These are phyloP conservation scores for Amanita inopinata DNA, from an alignment of 768 basidiomycete genomes.

Conservation along the genomic window DNA sequence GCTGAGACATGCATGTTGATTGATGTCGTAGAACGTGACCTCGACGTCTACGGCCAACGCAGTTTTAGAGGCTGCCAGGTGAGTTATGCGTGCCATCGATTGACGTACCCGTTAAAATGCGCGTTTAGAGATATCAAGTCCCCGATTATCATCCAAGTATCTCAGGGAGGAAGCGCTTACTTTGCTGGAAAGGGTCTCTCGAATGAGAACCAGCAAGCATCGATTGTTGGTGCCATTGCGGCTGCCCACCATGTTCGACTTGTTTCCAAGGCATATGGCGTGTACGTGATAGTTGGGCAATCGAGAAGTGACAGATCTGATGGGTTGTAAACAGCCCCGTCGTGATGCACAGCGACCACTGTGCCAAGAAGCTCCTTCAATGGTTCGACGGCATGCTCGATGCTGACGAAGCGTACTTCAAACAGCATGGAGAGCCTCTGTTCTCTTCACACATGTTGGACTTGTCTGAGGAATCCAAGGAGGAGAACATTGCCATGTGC, in stretches of 20 bases:
- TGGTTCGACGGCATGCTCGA: conserved; percentile 99
- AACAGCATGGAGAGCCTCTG: conserved; percentile 75
- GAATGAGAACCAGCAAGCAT: conserved; percentile 94
- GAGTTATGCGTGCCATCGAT: conserved; percentile 2
- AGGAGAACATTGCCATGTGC: conserved; percentile 90
- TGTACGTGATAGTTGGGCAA: conserved; percentile 43
- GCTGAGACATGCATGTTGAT: neutral
- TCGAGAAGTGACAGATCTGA: neutral
- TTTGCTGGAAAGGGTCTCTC: conserved; percentile 94
- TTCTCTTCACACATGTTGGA: conserved; percentile 99
- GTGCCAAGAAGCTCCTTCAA: conserved; percentile 92
- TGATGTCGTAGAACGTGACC: conserved; percentile 69
- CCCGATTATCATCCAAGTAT: conserved; percentile 96
- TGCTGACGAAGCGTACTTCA: conserved; percentile 90
- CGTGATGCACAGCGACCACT: conserved; percentile 96
- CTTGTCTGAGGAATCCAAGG: conserved; percentile 86
- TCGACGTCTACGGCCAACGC: conserved; percentile 95
- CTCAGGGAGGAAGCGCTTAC: conserved; percentile 94
- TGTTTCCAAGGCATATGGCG: conserved; percentile 84
- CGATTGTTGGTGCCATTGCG: conserved; percentile 84
- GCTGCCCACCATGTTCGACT: conserved; percentile 88
- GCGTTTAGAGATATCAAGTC: conserved; percentile 78
- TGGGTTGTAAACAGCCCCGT: conserved; percentile 57
- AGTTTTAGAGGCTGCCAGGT: conserved; percentile 93
- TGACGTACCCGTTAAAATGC: neutral